Base-by-base conservation (phyloP, 805 yeast genomes). In the Kodamaea lidongshanica region DNA sequence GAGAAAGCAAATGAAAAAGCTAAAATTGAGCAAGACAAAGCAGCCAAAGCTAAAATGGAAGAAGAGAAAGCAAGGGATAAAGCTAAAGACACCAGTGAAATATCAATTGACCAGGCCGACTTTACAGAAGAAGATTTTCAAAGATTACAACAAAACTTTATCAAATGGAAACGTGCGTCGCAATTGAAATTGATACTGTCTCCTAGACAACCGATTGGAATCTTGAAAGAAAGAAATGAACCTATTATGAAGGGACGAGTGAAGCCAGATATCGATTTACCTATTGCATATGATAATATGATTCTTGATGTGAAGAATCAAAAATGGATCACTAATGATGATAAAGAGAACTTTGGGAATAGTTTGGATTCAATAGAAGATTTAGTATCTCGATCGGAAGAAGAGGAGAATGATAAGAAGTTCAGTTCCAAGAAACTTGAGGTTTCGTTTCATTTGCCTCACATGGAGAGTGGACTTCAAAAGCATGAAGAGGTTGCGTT, bases 391-490 rank as follows among this genome's bases (percentile, higher is more conserved):
- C 7, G 42, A 38, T 13, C 39, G 27, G 24, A 27, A 25, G 22
- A 19, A 28, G 28, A 32, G 19, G 32, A 23, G 17, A 18, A 26
- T 11, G 32, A 34, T 12, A 30, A 29, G 12, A 17, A 30, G 17
- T 11, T 32, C 14, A 16, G 23, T 10, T 7, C 19, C 17, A 46
- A 40, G 23, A 50, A 46, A 26, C 38, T 48, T 18, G 68, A 64
- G 36, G 70, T 65, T 2, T 64, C 70, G 2, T 65, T 65, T 33
- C 64, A 58, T 28, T 39, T 62, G 15, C 66, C 67, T 1, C 54
- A 50, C 23, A 28, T 40, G 32, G 44, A 30, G 12, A 25, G 19
- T 8, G 12, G 17, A 9, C 28, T 21, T 15, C 14, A 8, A 12
- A 6, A 14, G 6, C 19, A 19, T 15, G 33, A 30, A 2, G 19